Base-by-base conservation (phyloP, 805 yeast genomes). In the Cyberlindnera japonica region DNA sequence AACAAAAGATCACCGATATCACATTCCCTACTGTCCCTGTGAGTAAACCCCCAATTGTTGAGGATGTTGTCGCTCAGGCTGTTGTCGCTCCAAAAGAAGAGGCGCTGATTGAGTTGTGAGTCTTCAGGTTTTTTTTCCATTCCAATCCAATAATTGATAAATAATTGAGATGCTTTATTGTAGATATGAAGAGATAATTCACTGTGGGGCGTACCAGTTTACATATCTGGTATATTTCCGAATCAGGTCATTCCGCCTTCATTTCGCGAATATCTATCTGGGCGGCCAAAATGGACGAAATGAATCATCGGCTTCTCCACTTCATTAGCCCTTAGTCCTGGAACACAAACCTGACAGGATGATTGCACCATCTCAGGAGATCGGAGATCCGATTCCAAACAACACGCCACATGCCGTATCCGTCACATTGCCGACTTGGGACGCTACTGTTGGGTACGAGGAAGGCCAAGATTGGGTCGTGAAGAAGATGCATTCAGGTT, bases 361-460 rank as follows among this genome's bases (percentile, higher is more conserved):
- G 47, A 22, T 29, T 8, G n/a, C 34, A 3, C 58, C 58, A 23
- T 55, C 59, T 2, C 59, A 57, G 43, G 55, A 51, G 38, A 74
- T 88, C 14, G 97, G 97, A 4, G 83, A 75, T 14, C 78, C 96
- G 2, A 90, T 93, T 43, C 97, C 99, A 3, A 82, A 85, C 44
- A 81, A 87, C 59, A 83, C 95, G 0, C 80, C 83, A 3, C 98
- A 93, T 62, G 96, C 97, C 0, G 96, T 91, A 2, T 86, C 96
- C 11, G 97, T 91, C 34, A 85, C 95, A 2, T 71, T 91, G 24
- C 99, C 99, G 7, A 85, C 96, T 0, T 93, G 98, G 99, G 83
- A 78, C 35, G 88, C 95, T 33, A 87, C 84, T 4, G 84, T 93
- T 1, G 96, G 88, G 3, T 93, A 93, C 56, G 96, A 89, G 59